phyloP scores from a whole-genome alignment of 2,329 filamentous ascomycete species.

The Colletotrichum eremochloae region DNA sequence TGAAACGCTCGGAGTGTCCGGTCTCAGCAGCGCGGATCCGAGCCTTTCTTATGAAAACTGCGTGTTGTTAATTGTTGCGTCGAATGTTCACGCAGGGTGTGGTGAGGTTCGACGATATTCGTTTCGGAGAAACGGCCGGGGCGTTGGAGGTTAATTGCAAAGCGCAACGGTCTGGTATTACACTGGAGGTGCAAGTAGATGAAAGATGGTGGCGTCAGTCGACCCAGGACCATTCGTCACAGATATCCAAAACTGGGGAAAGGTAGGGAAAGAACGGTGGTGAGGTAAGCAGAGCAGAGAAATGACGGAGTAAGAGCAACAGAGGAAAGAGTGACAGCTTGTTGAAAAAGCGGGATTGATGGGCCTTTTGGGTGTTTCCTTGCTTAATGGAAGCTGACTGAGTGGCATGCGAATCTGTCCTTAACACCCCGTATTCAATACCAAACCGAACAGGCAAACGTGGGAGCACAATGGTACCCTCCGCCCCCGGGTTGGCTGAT shows the following conservation, averaged over 20 bases:
- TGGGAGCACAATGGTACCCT: slow-evolving; percentile 20
- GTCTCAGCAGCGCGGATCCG: slow-evolving; percentile 17
- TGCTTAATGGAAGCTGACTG: slow-evolving; percentile 13
- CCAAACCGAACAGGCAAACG: slow-evolving; percentile 9
- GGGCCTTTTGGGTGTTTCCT: slow-evolving; percentile 27
- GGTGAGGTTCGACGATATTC: slow-evolving; percentile 29
- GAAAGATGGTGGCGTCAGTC: slow-evolving; percentile 14
- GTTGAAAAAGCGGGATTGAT: slow-evolving; percentile 16
- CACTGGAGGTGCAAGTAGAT: slow-evolving; percentile 5
- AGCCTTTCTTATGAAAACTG: not conserved
- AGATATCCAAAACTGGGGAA: not conserved
- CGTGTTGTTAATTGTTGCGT: slow-evolving; percentile 18
- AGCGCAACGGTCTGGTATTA: slow-evolving; percentile 18
- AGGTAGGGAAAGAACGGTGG: slow-evolving; percentile 1
- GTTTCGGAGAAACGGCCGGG: slow-evolving; percentile 35
- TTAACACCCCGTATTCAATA: slow-evolving; percentile 13
- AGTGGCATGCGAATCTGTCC: slow-evolving; percentile 38
- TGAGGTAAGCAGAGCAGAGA: slow-evolving; percentile 5
- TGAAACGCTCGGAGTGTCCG: slow-evolving; percentile 37
- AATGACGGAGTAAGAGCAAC: slow-evolving; percentile 1
- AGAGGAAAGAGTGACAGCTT: not conserved
- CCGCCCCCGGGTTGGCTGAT: slow-evolving; percentile 27
- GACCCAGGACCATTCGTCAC: slow-evolving; percentile 4
- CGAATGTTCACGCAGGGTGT: slow-evolving; percentile 19
- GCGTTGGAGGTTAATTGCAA: slow-evolving; percentile 32